These are phyloP conservation scores for Farysia itapuensis DNA, from an alignment of 1,284 basidiomycete species.

Conservation along the genomic window DNA sequence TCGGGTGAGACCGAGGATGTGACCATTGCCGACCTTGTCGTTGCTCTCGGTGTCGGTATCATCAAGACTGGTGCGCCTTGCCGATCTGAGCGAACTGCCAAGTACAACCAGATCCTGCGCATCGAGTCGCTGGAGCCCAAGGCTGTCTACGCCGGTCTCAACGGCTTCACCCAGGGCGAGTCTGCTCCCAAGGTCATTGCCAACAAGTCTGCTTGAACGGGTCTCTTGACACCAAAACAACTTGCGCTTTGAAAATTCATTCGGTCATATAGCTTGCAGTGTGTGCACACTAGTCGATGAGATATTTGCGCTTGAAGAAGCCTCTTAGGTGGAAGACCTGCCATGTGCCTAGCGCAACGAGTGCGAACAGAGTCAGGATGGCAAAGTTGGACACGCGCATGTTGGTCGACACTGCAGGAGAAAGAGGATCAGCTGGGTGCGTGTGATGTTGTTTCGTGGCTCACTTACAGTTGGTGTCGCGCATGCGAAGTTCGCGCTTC, in stretches of 20 bases:
- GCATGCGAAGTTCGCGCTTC: slow-evolving; percentile 81
- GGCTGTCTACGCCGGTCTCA: slow-evolving; percentile 54
- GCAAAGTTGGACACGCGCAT: slow-evolving; percentile 88
- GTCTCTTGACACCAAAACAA: too few relatives aligned
- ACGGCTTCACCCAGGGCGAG: slow-evolving; percentile 54
- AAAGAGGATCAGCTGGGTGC: neutral
- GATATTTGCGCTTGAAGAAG: slow-evolving; percentile 95
- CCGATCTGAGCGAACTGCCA: slow-evolving; percentile 82
- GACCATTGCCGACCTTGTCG: slow-evolving; percentile 93
- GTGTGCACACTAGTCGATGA: slow-evolving; percentile 73
- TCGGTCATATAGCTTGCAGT: too few relatives aligned
- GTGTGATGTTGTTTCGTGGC: neutral
- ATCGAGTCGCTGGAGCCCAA: slow-evolving; percentile 52
- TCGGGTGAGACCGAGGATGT: slow-evolving; percentile 73
- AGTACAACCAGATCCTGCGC: slow-evolving; percentile 63
- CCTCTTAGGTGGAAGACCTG: slow-evolving; percentile 88
- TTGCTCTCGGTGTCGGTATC: slow-evolving; percentile 88
- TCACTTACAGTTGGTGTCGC: slow-evolving; percentile 88
- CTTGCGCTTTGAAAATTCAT: too few relatives aligned
- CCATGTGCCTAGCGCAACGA: slow-evolving; percentile 85
- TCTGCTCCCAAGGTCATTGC: slow-evolving; percentile 49
- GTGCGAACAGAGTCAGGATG: slow-evolving; percentile 78
- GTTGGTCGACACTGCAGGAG: slow-evolving; percentile 79
- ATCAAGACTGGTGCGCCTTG: slow-evolving; percentile 99
- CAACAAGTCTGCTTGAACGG: slow-evolving; percentile 34